Percentiles rank a stretch among this genome's conserved stretches.
phyloP scores from a whole-genome alignment of 1,284 basidiomycete species.

The Mycena citricolor region DNA sequence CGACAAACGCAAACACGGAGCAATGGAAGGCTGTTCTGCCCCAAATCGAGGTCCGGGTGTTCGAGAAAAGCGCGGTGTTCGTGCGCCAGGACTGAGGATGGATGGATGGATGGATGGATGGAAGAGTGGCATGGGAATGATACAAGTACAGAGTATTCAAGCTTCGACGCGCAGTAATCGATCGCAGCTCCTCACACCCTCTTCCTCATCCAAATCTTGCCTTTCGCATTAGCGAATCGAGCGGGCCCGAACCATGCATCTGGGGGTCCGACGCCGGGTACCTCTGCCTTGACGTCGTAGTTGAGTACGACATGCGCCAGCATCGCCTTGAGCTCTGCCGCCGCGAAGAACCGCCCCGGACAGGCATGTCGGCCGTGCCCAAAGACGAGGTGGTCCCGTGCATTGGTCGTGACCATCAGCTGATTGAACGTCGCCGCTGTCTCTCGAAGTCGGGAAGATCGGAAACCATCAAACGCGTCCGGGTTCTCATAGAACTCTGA shows the following conservation, averaged over 20 bases:
- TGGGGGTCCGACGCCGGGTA: constrained; percentile 24
- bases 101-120: too few relatives aligned
- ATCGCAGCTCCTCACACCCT: background rate
- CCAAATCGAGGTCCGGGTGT: constrained; percentile 7
- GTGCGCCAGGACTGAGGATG: too few relatives aligned
- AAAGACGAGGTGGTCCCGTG: constrained; percentile 5
- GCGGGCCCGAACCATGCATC: background rate
- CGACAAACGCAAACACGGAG: background rate
- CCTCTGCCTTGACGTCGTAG: constrained; percentile 42
- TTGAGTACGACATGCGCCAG: constrained; percentile 40
- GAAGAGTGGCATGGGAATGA: background rate
- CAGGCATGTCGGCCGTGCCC: constrained; percentile 11
- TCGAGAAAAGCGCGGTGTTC: too few relatives aligned
- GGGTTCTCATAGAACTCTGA: constrained; percentile 7
- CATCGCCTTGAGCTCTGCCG: constrained; percentile 41
- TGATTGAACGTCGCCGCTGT: constrained; percentile 5
- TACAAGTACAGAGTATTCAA: too few relatives aligned
- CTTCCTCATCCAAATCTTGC: constrained; percentile 11
- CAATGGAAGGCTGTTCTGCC: constrained; percentile 1
- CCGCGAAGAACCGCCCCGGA: constrained; percentile 40
- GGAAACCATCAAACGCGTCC: constrained; percentile 10
- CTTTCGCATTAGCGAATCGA: constrained; percentile 1
- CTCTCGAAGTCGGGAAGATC: constrained; percentile 7
- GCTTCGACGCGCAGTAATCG: too few relatives aligned
- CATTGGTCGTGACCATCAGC: constrained; percentile 12